phyloP scores from a whole-genome alignment of 805 yeast species.

The Yarrowia sp. region DNA sequence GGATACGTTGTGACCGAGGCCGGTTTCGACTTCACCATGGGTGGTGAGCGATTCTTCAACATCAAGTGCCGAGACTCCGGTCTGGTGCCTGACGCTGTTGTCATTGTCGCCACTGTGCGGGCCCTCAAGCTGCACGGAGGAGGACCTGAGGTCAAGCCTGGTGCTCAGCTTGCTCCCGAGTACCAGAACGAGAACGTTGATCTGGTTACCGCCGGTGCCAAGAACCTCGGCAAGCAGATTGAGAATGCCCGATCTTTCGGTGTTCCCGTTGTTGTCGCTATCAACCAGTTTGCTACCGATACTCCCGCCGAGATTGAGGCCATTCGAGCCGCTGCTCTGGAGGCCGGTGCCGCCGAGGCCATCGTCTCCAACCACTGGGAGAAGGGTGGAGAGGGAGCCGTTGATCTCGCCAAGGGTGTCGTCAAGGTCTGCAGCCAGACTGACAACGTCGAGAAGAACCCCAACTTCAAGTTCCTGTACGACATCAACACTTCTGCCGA shows the following conservation, averaged over 20 bases:
- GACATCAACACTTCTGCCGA: conserved; percentile 75
- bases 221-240: conserved; percentile 90
- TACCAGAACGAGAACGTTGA: conserved; percentile 84
- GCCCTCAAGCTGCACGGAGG: conserved; percentile 98
- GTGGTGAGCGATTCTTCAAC: conserved; percentile 96
- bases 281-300: conserved; percentile 86
- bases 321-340: conserved; percentile 77
- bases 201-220: conserved; percentile 77
- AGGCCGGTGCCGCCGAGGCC: conserved; percentile 94
- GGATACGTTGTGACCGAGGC: conserved; percentile 98
- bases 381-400: conserved; percentile 91
- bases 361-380: conserved; percentile 94
- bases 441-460: conserved; percentile 51
- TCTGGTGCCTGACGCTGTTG: conserved; percentile 84
- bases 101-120: conserved; percentile 93
- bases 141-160: conserved; percentile 96
- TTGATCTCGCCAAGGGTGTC: conserved; percentile 83
- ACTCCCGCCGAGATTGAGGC: conserved; percentile 79
- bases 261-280: conserved; percentile 92
- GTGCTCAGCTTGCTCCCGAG: conserved; percentile 81
- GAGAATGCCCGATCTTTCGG: conserved; percentile 83
- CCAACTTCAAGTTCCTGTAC: conserved; percentile 68
- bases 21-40: conserved; percentile 99
- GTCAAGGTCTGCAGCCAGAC: conserved; percentile 63
- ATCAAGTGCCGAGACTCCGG: conserved; percentile 95